Base-by-base conservation (phyloP, 1,284 basidiomycete genomes). In the Neonothopanus nambi region DNA sequence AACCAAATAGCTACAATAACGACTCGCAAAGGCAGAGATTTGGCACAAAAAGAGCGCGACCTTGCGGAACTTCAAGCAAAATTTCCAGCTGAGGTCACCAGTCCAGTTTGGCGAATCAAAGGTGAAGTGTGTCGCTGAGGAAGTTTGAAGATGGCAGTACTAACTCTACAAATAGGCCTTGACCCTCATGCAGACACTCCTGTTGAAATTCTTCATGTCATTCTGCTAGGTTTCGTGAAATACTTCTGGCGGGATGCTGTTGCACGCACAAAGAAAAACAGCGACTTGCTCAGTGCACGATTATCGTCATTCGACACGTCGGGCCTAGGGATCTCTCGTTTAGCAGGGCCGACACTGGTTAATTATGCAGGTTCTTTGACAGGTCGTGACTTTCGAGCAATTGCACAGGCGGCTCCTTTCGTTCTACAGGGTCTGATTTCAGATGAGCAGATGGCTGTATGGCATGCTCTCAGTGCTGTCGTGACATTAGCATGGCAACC, bases 211-310 rank as follows among this genome's bases (percentile, higher is more conserved):
- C 59, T 74, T 1, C 71, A 73, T 59, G 67, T 70, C 0, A 55
- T 72, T 5, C 59, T 71, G 0, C 61, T 72, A 0, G 72, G 71
- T 0, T 61, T 72, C 38, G 61, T 72, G 15, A 74, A 74, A 53
- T 74, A 74, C 43, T 61, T 72, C 23, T 73, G 71, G 69, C 55
- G 67, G 0, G 70, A 75, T 56, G 61, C 61, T 0, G 61, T 74
- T 1, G 39, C 54, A 3, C 49, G 56, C 2, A 57, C 59, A 6
- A 62, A 56, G 23, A 38, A 48, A 0, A 55, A 65, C 24, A 65
- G 65, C 24, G 39, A 52, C 0, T 33, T 61, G 1, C 56, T 72
- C 0, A 60, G 58, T 1, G 49, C 51, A 15, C 60, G 67, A 1
- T 55, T 71, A 3, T 57, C 58, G 5, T 65, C 62, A 8, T 50